Evolutionary conservation across 139 green algal species (phyloP), one percentile per base, ranked within the genome.

Genomic region (Asterochloris sp.): DNA sequence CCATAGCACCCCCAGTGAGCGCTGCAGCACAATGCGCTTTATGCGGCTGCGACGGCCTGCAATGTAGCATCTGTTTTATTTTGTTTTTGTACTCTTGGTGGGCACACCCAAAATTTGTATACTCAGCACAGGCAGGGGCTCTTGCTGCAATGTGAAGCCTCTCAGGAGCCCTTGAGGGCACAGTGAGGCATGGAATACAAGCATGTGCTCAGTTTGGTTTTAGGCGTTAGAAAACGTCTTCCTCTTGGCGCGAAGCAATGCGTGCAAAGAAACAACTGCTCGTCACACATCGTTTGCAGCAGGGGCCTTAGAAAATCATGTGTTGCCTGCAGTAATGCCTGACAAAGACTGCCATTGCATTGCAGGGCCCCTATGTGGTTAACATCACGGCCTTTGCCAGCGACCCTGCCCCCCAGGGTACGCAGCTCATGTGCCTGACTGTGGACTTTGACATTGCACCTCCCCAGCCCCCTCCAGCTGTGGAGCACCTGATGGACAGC

Each of bases 351-450:
- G 12, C 12, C 12, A 62, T 83, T 28, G 23, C 26, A 13, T 0
- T 85, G 82, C 82, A 82, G 83, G 83, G 83, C 23, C 78, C 83
- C 8, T 86, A 86, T 54, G 74, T 62, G 10, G 83, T 86, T 29
- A 80, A 61, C 69, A 69, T 86, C 17, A 74, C 73, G n/a, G 81
- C 81, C 8, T 60, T 27, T 13, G 68, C 19, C 11, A 17, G 21
- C 47, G 82, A 77, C 21, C 38, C 38, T 54, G 38, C 38, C 38
- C 38, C 38, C 38, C 23, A 69, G 17, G 61, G 19, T 15, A n/a
- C 14, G 26, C 69, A 80, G 78, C 73, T 86, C 28, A 24, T 86
- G 26, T 86, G 83, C 73, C 63, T 86, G 9, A 62, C 80, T 60
- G 78, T 86, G 27, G 62, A 83, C 28, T 86, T 86, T 80, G 71